Evolutionary conservation across 1,284 basidiomycete species (phyloP).

Genomic region (Ustilago nuda): DNA sequence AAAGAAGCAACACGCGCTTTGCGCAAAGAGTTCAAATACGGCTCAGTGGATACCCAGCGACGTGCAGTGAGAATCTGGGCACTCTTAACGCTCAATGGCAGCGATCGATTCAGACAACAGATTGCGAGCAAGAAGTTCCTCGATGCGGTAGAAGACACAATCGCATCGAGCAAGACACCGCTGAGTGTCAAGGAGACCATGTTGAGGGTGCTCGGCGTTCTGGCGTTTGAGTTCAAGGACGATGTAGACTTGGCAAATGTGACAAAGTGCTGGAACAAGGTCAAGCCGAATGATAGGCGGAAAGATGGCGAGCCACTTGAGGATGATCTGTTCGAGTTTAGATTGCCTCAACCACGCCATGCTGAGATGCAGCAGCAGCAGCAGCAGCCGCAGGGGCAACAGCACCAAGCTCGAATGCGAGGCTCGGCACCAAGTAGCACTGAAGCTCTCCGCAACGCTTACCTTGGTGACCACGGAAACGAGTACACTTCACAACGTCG

Average conservation of each 20-base stretch:
- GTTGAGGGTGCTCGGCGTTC: conserved; percentile 55
- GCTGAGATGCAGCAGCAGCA: conserved; percentile 2
- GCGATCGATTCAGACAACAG: conserved; percentile 58
- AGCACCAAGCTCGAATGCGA: neutral
- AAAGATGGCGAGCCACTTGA: conserved; percentile 54
- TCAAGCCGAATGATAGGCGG: conserved; percentile 50
- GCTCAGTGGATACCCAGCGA: conserved; percentile 39
- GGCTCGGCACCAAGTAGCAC: conserved; percentile 3
- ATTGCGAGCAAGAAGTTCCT: conserved; percentile 61
- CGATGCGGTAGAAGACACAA: conserved; percentile 55
- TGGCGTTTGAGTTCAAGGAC: conserved; percentile 57
- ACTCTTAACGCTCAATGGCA: conserved; percentile 53
- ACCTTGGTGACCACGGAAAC: neutral
- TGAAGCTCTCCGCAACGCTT: neutral
- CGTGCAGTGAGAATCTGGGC: conserved; percentile 60
- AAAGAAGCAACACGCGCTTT: conserved; percentile 63
- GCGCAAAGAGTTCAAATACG: conserved; percentile 63
- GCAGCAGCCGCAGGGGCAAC: conserved; percentile 8
- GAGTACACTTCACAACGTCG: neutral
- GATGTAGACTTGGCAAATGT: conserved; percentile 51
- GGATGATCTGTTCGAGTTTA: conserved; percentile 38
- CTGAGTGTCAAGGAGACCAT: conserved; percentile 57
- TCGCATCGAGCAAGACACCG: conserved; percentile 53
- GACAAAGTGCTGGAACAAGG: conserved; percentile 63
- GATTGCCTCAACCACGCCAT: conserved; percentile 33